Percentiles rank a stretch among this genome's conserved stretches.
These are phyloP conservation scores for Stephanocyclus meneghinianus DNA, from an alignment of 352 stramenopile species.

Conservation along the genomic window DNA sequence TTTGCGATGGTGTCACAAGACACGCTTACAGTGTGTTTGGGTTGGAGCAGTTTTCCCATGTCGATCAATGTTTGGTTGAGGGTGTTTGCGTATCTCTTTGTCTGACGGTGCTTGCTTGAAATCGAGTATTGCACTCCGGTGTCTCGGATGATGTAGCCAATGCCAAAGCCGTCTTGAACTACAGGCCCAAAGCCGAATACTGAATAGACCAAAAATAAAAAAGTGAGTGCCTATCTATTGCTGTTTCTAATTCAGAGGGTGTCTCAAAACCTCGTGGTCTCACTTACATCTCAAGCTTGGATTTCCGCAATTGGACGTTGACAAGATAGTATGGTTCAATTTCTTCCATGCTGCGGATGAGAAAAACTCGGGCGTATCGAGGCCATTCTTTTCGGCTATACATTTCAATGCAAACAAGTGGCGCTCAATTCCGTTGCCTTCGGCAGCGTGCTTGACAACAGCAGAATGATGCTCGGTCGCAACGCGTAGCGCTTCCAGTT, in stretches of 20 bases:
- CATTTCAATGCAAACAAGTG: slow-evolving; percentile 93
- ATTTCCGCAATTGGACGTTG: slow-evolving; percentile 95
- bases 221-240: no score
- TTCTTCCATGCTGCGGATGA: slow-evolving; percentile 87
- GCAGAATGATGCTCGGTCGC: slow-evolving; percentile 88
- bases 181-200: slow-evolving; percentile 88
- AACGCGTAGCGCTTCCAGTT: slow-evolving; percentile 86
- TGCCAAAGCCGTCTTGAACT: slow-evolving; percentile 91
- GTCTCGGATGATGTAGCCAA: slow-evolving; percentile 98
- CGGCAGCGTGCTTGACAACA: slow-evolving; percentile 87
- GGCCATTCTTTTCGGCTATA: slow-evolving; percentile 78
- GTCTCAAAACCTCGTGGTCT: slow-evolving; percentile 80
- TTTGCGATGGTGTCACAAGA: slow-evolving; percentile 6
- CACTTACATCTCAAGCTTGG: slow-evolving; percentile 92
- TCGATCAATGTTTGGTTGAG: slow-evolving; percentile 60
- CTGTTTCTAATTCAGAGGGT: not conserved
- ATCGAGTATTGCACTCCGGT: slow-evolving; percentile 87
- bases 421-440: slow-evolving; percentile 89
- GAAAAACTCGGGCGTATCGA: slow-evolving; percentile 85
- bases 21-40: slow-evolving; percentile 37
- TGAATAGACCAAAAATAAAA: not conserved
- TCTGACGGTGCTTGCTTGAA: slow-evolving; percentile 79
- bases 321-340: slow-evolving; percentile 93
- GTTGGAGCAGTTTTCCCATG: slow-evolving; percentile 44
- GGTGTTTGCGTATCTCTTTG: slow-evolving; percentile 61